Base-by-base conservation (phyloP, 345 rosid species). In the Linum trigynum region DNA sequence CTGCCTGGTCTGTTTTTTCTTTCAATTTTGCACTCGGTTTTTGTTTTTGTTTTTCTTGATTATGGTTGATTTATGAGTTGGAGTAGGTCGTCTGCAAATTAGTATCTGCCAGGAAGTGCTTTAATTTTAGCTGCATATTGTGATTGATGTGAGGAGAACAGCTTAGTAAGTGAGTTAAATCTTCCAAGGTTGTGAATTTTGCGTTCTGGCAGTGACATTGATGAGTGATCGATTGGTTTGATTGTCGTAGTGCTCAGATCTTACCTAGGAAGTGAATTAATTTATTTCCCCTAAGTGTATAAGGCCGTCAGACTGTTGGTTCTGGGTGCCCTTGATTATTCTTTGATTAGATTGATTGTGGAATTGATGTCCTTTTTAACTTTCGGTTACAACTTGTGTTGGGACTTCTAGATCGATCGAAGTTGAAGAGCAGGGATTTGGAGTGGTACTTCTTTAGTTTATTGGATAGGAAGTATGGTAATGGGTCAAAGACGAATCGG, bases 401-500 rank as follows among this genome's bases (percentile, higher is more conserved):
- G 43, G 38, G 62, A 37, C 10, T 50, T 67, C 66, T 66, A 92
- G 98, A 55, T 36, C 86, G 83, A 78, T 79, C 97, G 58, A 90
- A 74, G 81, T 77, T 92, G 84, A 88, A 86, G 74, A 85, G 79
- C 48, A 84, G 96, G 78, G 98, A 90, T 78, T 75, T 86, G 73
- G 97, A 92, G 78, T 92, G 98, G 98, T 92, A 92, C 74, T 94
- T 94, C 72, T 94, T 88, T 40, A 88, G 89, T 70, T 74, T 68
- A 67, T 65, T 88, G 76, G 99, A 90, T 70, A 90, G 79, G 77
- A 94, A 94, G 81, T 88, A 90, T 71, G 74, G 86, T 1, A 88
- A 94, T 57, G 99, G 97, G 5, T 85, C 86, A 0, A 88, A 83
- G 80, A 90, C 97, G 38, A 94, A 94, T 64, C 81, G 98, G 65